Conservation (phyloP, 1,139 yeast genomes). For the Debaryomyces subglobosus region DNA sequence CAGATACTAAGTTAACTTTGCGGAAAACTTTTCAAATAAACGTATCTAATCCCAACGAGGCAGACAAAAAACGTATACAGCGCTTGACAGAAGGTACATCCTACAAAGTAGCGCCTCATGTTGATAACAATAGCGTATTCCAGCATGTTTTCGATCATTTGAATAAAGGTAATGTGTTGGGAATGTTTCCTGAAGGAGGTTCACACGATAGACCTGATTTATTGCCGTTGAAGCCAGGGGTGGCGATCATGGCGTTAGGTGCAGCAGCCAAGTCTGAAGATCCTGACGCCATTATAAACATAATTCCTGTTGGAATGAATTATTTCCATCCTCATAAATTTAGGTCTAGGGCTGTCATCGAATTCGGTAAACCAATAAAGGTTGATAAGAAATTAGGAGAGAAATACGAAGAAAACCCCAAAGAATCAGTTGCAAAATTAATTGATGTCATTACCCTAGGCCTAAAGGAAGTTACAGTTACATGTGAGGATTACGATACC, state of each 20-base stretch:
- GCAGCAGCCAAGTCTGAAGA: conserved; percentile 38
- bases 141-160: conserved; percentile 65
- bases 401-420: conserved; percentile 22
- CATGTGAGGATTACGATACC: conserved; percentile 37
- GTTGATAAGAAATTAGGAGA: conserved; percentile 35
- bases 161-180: conserved; percentile 58
- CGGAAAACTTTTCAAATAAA: conserved; percentile 49
- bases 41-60: conserved; percentile 19
- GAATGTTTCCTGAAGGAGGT: conserved; percentile 69
- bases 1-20: conserved; percentile 55
- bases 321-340: conserved; percentile 51
- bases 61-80: conserved; percentile 33
- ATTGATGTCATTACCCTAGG: conserved; percentile 30
- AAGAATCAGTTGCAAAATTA: conserved; percentile 22
- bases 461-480: conserved; percentile 35
- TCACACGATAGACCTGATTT: conserved; percentile 45
- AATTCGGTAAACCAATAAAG: conserved; percentile 48
- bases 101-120: conserved; percentile 62
- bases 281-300: conserved; percentile 36
- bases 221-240: conserved; percentile 51
- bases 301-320: conserved; percentile 51
- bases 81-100: conserved; percentile 49
- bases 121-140: conserved; percentile 63
- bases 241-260: conserved; percentile 54
- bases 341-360: conserved; percentile 50